Conservation (phyloP, 2,329 filamentous ascomycete genomes). For the Sphaerulina vaccinii region DNA sequence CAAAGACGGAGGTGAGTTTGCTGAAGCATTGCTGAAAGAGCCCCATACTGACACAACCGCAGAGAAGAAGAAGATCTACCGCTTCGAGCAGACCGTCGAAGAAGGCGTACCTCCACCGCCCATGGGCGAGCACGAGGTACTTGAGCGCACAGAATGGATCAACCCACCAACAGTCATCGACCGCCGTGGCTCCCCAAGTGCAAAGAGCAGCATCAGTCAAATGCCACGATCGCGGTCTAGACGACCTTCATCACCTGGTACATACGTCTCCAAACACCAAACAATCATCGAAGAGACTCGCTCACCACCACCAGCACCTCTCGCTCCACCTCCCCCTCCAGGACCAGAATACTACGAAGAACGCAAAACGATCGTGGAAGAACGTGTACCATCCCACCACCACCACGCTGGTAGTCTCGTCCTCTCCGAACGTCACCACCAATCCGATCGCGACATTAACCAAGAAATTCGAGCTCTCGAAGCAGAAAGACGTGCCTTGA, state of each 20-base stretch:
- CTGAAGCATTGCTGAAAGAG: neutral
- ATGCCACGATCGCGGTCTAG: constrained; percentile 29
- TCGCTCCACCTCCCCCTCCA: constrained; percentile 22
- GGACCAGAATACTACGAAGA: constrained; percentile 34
- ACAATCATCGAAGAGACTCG: constrained; percentile 34
- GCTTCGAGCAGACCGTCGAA: constrained; percentile 36
- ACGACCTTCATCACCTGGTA: constrained; percentile 27
- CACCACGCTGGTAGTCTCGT: constrained; percentile 22
- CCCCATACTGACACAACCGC: constrained; percentile 22
- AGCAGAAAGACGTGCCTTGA: constrained; percentile 55
- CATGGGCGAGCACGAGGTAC: constrained; percentile 35
- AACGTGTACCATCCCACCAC: constrained; percentile 27
- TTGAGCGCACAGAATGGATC: constrained; percentile 41
- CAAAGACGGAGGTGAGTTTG: constrained; percentile 45
- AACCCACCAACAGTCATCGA: constrained; percentile 39
- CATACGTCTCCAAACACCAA: constrained; percentile 31
- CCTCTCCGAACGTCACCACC: constrained; percentile 16
- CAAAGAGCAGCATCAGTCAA: constrained; percentile 31
- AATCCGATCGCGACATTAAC: constrained; percentile 63
- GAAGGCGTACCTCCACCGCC: constrained; percentile 27
- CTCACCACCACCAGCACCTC: constrained; percentile 23
- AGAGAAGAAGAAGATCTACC: constrained; percentile 40
- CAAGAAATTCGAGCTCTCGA: constrained; percentile 74
- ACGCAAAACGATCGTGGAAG: constrained; percentile 34
- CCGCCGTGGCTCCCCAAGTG: constrained; percentile 29